Percentiles rank a stretch among this genome's conserved stretches.
These are phyloP conservation scores for Chlorella vulgaris DNA, from an alignment of 139 green algal species.

Conservation along the genomic window DNA sequence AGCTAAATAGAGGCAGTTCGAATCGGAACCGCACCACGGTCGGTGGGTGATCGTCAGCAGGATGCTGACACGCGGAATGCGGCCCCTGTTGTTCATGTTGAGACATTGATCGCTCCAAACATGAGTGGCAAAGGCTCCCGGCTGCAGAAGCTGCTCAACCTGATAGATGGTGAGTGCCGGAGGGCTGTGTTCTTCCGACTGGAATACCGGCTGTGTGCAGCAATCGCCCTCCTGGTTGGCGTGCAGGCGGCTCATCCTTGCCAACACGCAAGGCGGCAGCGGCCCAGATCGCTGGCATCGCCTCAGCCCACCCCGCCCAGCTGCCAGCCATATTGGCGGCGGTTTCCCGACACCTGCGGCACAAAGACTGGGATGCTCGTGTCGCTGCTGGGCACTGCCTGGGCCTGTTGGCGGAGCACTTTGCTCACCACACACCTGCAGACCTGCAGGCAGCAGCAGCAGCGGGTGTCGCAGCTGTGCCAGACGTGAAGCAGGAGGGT, in stretches of 20 bases:
- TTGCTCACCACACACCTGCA: slow-evolving; percentile 61
- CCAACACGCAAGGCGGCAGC: slow-evolving; percentile 77
- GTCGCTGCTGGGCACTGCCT: slow-evolving; percentile 79
- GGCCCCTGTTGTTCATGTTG: background rate
- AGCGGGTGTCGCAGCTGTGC: background rate
- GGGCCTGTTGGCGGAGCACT: slow-evolving; percentile 75
- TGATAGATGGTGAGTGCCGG: slow-evolving; percentile 37
- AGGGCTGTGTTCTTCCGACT: too few species aligned
- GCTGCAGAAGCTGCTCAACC: slow-evolving; percentile 28
- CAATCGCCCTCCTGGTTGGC: background rate
- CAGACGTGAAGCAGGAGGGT: background rate
- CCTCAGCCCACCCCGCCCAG: slow-evolving; percentile 72
- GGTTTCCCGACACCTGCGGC: slow-evolving; percentile 66
- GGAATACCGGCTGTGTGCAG: too few species aligned
- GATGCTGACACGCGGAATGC: too few species aligned
- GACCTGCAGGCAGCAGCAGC: slow-evolving; percentile 47
- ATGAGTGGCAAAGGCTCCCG: slow-evolving; percentile 2
- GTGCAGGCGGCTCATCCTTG: slow-evolving; percentile 71
- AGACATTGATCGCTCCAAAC: background rate
- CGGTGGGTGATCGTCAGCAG: too few species aligned
- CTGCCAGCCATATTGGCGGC: slow-evolving; percentile 73
- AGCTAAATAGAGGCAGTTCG: too few species aligned
- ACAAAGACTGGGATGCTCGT: slow-evolving; percentile 83
- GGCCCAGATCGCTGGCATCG: slow-evolving; percentile 82
- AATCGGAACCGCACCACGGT: too few species aligned